Evolutionary conservation across 2,329 filamentous ascomycete species (phyloP).

Genomic region (Calonectria fujianensis): DNA sequence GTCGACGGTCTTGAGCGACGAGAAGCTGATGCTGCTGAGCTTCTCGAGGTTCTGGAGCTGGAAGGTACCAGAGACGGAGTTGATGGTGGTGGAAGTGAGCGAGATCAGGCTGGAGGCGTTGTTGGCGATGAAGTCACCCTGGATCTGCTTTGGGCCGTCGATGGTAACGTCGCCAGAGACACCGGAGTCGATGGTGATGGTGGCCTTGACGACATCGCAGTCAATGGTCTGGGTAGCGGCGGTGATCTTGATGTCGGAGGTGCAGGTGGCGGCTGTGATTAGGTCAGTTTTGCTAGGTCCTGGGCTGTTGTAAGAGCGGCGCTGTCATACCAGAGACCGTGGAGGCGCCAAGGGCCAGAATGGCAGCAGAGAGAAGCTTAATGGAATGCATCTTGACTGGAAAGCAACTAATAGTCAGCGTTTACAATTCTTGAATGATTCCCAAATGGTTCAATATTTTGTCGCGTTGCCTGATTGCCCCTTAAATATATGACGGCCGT

Average conservation of each 20-base stretch:
- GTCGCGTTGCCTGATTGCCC: neutral
- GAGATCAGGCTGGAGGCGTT: slow-evolving; percentile 75
- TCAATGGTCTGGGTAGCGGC: slow-evolving; percentile 77
- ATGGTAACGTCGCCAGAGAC: slow-evolving; percentile 77
- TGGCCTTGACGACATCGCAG: slow-evolving; percentile 82
- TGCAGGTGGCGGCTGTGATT: slow-evolving; percentile 60
- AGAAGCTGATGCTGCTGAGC: slow-evolving; percentile 81
- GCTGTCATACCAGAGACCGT: slow-evolving; percentile 65
- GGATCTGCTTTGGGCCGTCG: slow-evolving; percentile 74
- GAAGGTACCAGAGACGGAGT: slow-evolving; percentile 82
- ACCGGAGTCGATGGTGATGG: slow-evolving; percentile 77
- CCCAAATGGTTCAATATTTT: neutral
- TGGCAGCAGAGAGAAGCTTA: slow-evolving; percentile 67
- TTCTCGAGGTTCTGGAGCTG: slow-evolving; percentile 80
- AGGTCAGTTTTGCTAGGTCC: slow-evolving; percentile 24
- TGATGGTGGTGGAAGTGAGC: slow-evolving; percentile 77
- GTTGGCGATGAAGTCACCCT: slow-evolving; percentile 77
- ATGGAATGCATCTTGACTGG: slow-evolving; percentile 68
- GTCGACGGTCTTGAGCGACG: slow-evolving; percentile 78
- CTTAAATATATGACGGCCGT: slow-evolving; percentile 43
- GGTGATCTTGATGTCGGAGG: slow-evolving; percentile 76
- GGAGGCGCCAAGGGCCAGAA: slow-evolving; percentile 64
- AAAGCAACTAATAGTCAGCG: slow-evolving; percentile 44
- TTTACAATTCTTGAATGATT: slow-evolving; percentile 14
- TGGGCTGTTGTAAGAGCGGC: no score